Percentiles rank a stretch among this genome's conserved stretches.
Evolutionary conservation across 306 rosid species (phyloP).

Genomic region (Acacia crassicarpa): DNA sequence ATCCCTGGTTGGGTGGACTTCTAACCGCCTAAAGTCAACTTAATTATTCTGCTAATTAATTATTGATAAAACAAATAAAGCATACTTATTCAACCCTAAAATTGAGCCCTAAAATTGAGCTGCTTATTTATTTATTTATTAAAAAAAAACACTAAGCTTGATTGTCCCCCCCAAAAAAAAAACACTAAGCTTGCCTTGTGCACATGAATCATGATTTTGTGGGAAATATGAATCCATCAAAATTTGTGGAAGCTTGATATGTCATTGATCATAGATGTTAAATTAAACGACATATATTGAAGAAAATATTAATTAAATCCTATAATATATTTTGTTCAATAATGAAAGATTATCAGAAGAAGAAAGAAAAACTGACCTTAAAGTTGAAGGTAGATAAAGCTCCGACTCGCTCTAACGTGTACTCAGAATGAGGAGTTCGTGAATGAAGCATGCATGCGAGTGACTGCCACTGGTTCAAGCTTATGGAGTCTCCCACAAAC

Average conservation of each 20-base stretch:
- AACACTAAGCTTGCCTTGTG: background rate
- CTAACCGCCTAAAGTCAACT: too few relatives aligned
- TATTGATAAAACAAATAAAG: too few relatives aligned
- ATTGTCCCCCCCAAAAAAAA: too few relatives aligned
- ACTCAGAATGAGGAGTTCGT: background rate
- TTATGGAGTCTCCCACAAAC: constrained; percentile 45
- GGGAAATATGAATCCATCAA: background rate
- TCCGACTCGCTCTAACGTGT: background rate
- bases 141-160: background rate
- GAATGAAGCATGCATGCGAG: constrained; percentile 41
- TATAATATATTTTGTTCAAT: background rate
- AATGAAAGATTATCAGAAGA: background rate
- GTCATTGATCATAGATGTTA: background rate
- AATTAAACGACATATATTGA: background rate
- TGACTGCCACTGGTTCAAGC: constrained; percentile 47
- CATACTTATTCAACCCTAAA: too few relatives aligned
- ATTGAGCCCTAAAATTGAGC: too few relatives aligned
- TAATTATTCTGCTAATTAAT: too few relatives aligned
- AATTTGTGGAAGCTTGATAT: background rate
- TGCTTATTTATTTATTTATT: too few relatives aligned
- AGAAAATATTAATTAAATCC: background rate
- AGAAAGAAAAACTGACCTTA: constrained; percentile 20
- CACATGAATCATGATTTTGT: background rate
- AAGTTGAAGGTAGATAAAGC: constrained; percentile 30
- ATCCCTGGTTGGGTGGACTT: too few relatives aligned